These are phyloP conservation scores for Beauveria asiatica DNA, from an alignment of 2,329 filamentous ascomycete species.

Conservation along the genomic window DNA sequence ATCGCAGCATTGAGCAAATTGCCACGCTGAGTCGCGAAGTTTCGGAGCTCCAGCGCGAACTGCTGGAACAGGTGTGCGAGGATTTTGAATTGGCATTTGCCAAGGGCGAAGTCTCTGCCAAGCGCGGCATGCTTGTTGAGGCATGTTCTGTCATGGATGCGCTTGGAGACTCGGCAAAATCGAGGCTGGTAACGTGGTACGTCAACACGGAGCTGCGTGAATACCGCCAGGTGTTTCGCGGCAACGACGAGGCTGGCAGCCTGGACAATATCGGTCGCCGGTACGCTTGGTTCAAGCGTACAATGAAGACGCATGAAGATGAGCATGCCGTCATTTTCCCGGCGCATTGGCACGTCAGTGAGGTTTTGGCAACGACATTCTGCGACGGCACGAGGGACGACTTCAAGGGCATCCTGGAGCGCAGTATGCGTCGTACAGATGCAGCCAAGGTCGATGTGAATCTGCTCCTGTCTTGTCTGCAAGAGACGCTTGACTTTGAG, in stretches of 20 bases:
- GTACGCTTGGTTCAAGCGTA: slow-evolving; percentile 94
- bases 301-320: slow-evolving; percentile 90
- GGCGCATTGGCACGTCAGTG: slow-evolving; percentile 77
- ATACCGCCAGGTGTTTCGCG: slow-evolving; percentile 90
- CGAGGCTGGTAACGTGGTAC: slow-evolving; percentile 87
- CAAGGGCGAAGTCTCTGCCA: slow-evolving; percentile 69
- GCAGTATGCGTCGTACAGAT: slow-evolving; percentile 70
- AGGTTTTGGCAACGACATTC: slow-evolving; percentile 82
- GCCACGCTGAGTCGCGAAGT: slow-evolving; percentile 88
- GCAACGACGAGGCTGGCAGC: slow-evolving; percentile 92
- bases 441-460: slow-evolving; percentile 83
- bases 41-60: slow-evolving; percentile 81
- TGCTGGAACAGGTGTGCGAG: slow-evolving; percentile 96
- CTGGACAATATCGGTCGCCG: slow-evolving; percentile 92
- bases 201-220: slow-evolving; percentile 94
- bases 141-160: slow-evolving; percentile 93
- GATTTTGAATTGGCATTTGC: slow-evolving; percentile 96
- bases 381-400: slow-evolving; percentile 94
- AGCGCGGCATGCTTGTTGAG: slow-evolving; percentile 66
- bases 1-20: slow-evolving; percentile 96
- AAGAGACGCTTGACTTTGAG: slow-evolving; percentile 96
- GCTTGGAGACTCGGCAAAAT: slow-evolving; percentile 76
- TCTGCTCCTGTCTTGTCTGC: slow-evolving; percentile 75
- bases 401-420: slow-evolving; percentile 85
- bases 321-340: slow-evolving; percentile 89